Evolutionary conservation across 176 grass and related monocot species (phyloP).

Genomic region (Oropetium thomaeum): DNA sequence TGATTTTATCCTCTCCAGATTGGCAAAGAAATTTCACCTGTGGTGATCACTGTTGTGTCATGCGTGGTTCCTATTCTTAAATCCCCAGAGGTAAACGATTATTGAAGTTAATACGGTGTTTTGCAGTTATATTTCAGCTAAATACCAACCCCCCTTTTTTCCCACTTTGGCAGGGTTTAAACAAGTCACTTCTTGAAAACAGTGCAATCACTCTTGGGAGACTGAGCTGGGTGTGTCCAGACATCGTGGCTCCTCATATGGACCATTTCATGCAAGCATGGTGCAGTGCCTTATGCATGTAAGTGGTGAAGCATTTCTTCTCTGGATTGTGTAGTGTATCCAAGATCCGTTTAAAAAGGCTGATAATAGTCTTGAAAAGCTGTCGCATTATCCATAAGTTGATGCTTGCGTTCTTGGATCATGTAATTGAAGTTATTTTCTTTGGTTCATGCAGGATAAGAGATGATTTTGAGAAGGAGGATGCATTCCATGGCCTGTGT

Average conservation of each 20-base stretch:
- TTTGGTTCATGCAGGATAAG: slow-evolving; percentile 66
- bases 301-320: slow-evolving; percentile 20
- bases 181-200: slow-evolving; percentile 93
- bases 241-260: slow-evolving; percentile 81
- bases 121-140: slow-evolving; percentile 21
- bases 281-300: slow-evolving; percentile 88
- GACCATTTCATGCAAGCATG: slow-evolving; percentile 96
- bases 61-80: slow-evolving; percentile 73
- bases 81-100: slow-evolving; percentile 55
- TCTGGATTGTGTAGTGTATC: background rate
- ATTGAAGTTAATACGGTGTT: background rate
- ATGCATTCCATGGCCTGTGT: slow-evolving; percentile 89
- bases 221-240: slow-evolving; percentile 92
- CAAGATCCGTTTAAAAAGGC: background rate
- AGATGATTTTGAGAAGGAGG: slow-evolving; percentile 99
- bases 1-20: slow-evolving; percentile 55
- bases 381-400: background rate
- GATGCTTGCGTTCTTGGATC: background rate
- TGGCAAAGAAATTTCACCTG: slow-evolving; percentile 75
- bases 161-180: slow-evolving; percentile 50
- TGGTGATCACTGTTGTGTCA: slow-evolving; percentile 73
- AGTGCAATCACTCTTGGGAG: slow-evolving; percentile 96
- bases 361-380: background rate
- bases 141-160: background rate
- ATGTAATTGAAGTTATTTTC: slow-evolving; percentile 1